Base-by-base conservation (phyloP, 2,329 filamentous ascomycete genomes). In the Atkinsonella texensis region DNA sequence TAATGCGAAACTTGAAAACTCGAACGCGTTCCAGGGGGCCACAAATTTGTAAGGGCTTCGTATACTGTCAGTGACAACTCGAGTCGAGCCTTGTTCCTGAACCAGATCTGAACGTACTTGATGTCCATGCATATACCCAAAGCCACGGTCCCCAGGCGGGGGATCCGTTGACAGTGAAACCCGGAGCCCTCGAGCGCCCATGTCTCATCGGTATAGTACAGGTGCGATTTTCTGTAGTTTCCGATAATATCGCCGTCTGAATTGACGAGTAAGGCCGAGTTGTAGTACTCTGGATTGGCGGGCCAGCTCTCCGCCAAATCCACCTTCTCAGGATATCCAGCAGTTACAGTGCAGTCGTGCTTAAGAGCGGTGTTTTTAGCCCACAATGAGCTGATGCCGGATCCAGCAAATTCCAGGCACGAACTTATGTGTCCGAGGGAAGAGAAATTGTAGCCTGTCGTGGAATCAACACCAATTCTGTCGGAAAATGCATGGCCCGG, bases 281-380 rank as follows among this genome's bases (percentile, higher is more conserved):
- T 80, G 61, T 80, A 80, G 35, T 76, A 79, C 55, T 79, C 75
- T 0, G 75, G 73, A 0, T 61, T 64, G 0, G 74, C 65, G 0
- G 79, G 78, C 74, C 77, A 80, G 23, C 70, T 69, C 0, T 63
- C 48, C 0, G 69, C 62, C 0, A 75, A 60, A 48, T 83, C 79
- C 0, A 76, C 77, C 58, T 77, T 79, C 52, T 93, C 87, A 0
- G 87, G 87, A 51, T 91, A 93, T 0, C 87, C 87, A 1, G 81
- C 79, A 0, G 79, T 76, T 0, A 91, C 84, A 48, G 75, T 69
- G 60, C 85, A 89, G 53, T 82, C 73, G 59, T 85, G 74, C 57
- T 81, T 81, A 20, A 80, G 69, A 0, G 87, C 87, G 0, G 75
- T 79, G 0, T 75, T 79, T 39, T 79, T 72, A 0, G 86, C 85